Evolutionary conservation across 768 basidiomycete species (phyloP), one percentile per base, ranked within the genome.

Genomic region (Lactarius akahatsu): DNA sequence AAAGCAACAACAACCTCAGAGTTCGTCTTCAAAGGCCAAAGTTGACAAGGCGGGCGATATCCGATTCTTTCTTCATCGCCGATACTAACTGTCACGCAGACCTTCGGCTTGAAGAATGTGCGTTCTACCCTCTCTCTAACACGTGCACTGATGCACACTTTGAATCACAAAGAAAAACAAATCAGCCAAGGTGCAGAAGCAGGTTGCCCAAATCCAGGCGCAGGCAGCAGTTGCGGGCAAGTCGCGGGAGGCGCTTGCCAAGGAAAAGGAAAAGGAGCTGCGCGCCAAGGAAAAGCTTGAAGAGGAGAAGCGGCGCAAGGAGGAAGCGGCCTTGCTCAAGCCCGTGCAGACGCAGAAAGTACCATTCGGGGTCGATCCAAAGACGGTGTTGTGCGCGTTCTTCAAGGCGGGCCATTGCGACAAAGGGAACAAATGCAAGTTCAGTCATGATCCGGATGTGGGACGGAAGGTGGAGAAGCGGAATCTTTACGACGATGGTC

Each of bases 341-440:
- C 89, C 92, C 57, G 87, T 88, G 59, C 88, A 91, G 74, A 73
- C 80, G 59, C 93, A 94, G 80, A 94, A 92, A 74, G 83, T 98
- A 52, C 93, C 96, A 0, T 94, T 96, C 65, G 96, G 96, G 28
- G 94, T 95, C 56, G 96, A 98, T 77, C 96, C 96, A 32, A 98
- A 97, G 83, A 94, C 92, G 16, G 80, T 98, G 40, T 81, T 98
- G 40, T 98, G 97, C 75, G 89, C 83, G 32, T 98, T 89, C 81
- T 95, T 82, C 83, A 98, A 98, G 78, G 89, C 91, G 15, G 96
- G 96, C 4, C 83, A 78, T 59, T 99, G 96, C 74, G 94, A 96
- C 30, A 98, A 98, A 81, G 96, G 94, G 30, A 86, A 71, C 76
- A 94, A 93, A 80, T 98, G 97, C 80, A 98, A 96, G 82, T 98